phyloP scores from a whole-genome alignment of 2,329 filamentous ascomycete species.

The Thielaviopsis euricoi region DNA sequence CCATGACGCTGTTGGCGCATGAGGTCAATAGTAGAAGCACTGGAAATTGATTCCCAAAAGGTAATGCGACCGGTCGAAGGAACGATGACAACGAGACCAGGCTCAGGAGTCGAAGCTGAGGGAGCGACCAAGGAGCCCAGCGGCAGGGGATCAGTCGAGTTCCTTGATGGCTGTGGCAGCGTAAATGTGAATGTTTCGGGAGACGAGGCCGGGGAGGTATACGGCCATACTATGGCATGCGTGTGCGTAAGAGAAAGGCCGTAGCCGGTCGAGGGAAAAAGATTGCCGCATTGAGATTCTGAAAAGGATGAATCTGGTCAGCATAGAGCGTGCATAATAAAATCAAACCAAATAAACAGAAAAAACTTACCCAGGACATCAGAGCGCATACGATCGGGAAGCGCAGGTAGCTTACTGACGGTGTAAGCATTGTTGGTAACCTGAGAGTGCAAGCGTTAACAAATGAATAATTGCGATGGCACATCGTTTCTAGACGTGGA shows the following conservation, averaged over 20 bases:
- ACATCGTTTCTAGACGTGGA: neutral
- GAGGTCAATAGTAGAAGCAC: slow-evolving; percentile 66
- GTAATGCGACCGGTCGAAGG: slow-evolving; percentile 70
- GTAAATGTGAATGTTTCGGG: slow-evolving; percentile 68
- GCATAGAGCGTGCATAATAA: neutral
- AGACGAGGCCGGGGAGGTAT: slow-evolving; percentile 49
- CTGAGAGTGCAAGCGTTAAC: slow-evolving; percentile 26
- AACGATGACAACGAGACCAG: slow-evolving; percentile 75
- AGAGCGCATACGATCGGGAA: slow-evolving; percentile 60
- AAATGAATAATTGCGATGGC: neutral
- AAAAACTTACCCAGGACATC: slow-evolving; percentile 43
- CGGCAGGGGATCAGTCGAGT: slow-evolving; percentile 54
- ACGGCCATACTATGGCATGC: slow-evolving; percentile 82
- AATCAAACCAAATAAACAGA: neutral
- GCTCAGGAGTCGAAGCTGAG: slow-evolving; percentile 60
- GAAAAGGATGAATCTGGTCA: neutral
- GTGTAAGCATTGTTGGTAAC: slow-evolving; percentile 73
- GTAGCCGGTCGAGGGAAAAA: slow-evolving; percentile 51
- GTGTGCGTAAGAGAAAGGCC: slow-evolving; percentile 67
- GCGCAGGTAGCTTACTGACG: slow-evolving; percentile 67
- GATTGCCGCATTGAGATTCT: slow-evolving; percentile 50
- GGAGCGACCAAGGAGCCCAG: slow-evolving; percentile 70
- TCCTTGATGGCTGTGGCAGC: slow-evolving; percentile 55
- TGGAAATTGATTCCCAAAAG: slow-evolving; percentile 92
- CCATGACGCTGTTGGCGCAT: slow-evolving; percentile 69